These are phyloP conservation scores for Iris macrosiphon DNA, from an alignment of 106 monocot species.

Conservation along the genomic window DNA sequence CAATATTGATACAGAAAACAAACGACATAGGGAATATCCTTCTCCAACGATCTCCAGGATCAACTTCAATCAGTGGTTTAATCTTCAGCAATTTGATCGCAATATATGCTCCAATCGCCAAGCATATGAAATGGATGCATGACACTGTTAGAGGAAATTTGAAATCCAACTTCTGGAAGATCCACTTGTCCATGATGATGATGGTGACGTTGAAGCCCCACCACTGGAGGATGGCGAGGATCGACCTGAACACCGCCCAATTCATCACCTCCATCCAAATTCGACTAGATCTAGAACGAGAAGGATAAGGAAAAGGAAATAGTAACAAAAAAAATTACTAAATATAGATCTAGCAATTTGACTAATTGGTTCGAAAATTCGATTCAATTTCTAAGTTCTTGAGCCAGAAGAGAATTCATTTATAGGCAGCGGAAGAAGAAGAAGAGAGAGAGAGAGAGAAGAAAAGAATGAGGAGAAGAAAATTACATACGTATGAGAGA, in stretches of 20 bases:
- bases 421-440: no score
- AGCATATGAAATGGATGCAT: conserved; percentile 94
- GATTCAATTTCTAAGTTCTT: no score
- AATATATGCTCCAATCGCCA: conserved; percentile 76
- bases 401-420: no score
- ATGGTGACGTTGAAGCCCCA: conserved; percentile 97
- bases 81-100: conserved; percentile 68
- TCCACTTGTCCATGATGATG: conserved; percentile 99
- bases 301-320: no score
- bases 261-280: no score
- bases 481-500: no score
- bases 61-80: conserved; percentile 84
- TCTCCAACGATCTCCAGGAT: conserved; percentile 82
- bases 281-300: no score
- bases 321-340: no score
- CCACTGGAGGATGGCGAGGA: conserved; percentile 85
- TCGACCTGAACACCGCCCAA: conserved; percentile 27
- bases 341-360: no score
- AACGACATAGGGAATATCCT: conserved; percentile 99
- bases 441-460: no score
- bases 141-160: conserved; percentile 89
- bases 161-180: conserved; percentile 90
- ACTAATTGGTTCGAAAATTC: no score
- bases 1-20: conserved; percentile 97
- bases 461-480: no score